phyloP scores from a whole-genome alignment of 1,284 basidiomycete species.

The Ceratobasidium sp. region DNA sequence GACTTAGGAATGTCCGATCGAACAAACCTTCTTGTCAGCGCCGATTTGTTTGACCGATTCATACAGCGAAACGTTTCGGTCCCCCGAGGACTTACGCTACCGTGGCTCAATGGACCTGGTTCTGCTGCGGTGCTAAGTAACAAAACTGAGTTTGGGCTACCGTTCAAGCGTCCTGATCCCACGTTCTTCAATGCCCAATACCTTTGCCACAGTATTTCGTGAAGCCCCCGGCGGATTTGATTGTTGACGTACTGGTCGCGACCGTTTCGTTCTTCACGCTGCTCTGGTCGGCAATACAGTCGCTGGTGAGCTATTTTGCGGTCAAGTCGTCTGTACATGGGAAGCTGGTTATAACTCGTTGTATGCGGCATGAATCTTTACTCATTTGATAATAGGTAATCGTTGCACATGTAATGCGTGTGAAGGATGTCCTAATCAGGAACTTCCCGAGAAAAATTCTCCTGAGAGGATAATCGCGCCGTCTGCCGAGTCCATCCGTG shows the following conservation, averaged over 20 bases:
- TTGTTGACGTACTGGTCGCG: slow-evolving; percentile 8
- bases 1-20: not conserved
- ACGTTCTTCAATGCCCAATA: not conserved
- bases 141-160: not conserved
- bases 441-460: not conserved
- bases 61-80: not conserved
- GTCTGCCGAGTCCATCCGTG: not conserved
- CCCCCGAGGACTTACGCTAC: not conserved
- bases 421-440: not conserved
- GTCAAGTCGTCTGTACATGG: not conserved
- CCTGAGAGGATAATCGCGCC: not conserved
- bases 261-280: not conserved
- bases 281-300: not conserved
- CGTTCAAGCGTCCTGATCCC: not conserved
- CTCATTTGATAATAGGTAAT: not conserved
- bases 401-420: not conserved
- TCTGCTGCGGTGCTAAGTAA: not conserved
- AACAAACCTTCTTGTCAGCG: not conserved
- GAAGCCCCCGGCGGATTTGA: not conserved
- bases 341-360: not conserved
- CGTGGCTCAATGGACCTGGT: not conserved
- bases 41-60: not conserved
- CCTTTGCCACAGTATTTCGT: not conserved
- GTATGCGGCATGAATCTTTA: not conserved
- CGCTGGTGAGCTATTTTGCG: not conserved